phyloP scores from a whole-genome alignment of 2,329 filamentous ascomycete genomes.

The Trichoderma sp. region DNA sequence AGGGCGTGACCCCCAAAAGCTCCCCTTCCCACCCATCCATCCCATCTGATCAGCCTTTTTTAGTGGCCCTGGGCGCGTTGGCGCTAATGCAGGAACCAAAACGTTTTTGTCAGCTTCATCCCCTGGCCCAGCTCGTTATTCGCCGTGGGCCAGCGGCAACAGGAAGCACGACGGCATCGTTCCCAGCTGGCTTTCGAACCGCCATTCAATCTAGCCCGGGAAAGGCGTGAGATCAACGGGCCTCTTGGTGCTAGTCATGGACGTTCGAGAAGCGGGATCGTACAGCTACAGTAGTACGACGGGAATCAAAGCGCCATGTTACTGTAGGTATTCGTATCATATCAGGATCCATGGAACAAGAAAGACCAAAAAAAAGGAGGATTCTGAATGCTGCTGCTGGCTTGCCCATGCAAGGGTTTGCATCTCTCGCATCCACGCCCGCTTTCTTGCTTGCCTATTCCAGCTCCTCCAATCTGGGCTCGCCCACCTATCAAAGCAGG shows the following conservation, averaged over 20 bases:
- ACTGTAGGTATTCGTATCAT: neutral
- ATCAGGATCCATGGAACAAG: neutral
- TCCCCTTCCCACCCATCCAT: neutral
- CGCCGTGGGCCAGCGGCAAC: neutral
- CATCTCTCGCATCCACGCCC: conserved; percentile 1
- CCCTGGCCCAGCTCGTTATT: neutral
- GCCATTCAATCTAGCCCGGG: neutral
- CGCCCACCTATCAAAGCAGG: neutral
- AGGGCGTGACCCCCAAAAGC: neutral
- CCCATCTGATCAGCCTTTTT: conserved; percentile 22
- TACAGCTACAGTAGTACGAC: neutral
- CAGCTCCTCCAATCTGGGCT: neutral
- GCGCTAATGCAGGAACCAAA: conserved; percentile 30
- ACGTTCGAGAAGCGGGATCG: neutral
- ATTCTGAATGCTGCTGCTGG: neutral
- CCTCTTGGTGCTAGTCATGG: neutral
- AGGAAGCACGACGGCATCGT: neutral
- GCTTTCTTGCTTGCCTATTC: neutral
- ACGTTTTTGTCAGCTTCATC: conserved; percentile 9
- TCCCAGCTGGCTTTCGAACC: neutral
- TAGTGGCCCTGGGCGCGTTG: conserved; percentile 12
- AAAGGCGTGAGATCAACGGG: neutral
- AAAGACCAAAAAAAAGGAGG: neutral
- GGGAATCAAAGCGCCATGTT: neutral
- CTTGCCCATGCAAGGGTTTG: conserved; percentile 1